phyloP scores from a whole-genome alignment of 2,329 filamentous ascomycete genomes.

The Exophiala spinifera region DNA sequence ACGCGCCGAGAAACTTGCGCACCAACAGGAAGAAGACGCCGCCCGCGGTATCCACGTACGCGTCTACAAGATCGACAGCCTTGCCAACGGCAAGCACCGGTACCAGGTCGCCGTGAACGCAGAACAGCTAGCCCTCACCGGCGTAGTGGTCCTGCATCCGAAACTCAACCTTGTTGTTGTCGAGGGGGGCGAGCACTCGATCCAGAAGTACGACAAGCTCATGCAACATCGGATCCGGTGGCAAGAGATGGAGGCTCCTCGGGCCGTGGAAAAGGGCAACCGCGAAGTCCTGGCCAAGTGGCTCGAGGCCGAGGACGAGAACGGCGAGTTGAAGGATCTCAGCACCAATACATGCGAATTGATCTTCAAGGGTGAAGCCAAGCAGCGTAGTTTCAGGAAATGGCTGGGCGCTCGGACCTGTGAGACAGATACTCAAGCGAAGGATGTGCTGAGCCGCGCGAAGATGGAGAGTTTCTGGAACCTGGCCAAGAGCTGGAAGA shows the following conservation, averaged over 20 bases:
- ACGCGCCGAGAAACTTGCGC: slow-evolving; percentile 74
- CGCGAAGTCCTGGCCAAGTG: slow-evolving; percentile 64
- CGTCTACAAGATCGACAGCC: slow-evolving; percentile 82
- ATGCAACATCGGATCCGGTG: slow-evolving; percentile 94
- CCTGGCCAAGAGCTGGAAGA: slow-evolving; percentile 67
- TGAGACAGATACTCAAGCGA: slow-evolving; percentile 85
- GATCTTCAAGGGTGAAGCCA: slow-evolving; percentile 88
- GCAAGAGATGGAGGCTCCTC: slow-evolving; percentile 79
- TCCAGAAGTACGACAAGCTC: slow-evolving; percentile 83
- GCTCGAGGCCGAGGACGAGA: slow-evolving; percentile 74
- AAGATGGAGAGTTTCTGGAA: slow-evolving; percentile 98
- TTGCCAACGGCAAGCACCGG: slow-evolving; percentile 89
- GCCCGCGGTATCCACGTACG: slow-evolving; percentile 79
- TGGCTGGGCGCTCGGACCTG: slow-evolving; percentile 83
- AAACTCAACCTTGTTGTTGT: slow-evolving; percentile 85
- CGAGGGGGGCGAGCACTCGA: slow-evolving; percentile 81
- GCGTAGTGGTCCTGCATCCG: slow-evolving; percentile 88
- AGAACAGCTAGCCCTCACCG: slow-evolving; percentile 81
- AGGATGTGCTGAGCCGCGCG: slow-evolving; percentile 70
- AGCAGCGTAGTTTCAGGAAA: slow-evolving; percentile 74
- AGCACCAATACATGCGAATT: slow-evolving; percentile 76
- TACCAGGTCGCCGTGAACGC: slow-evolving; percentile 93
- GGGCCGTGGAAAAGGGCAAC: slow-evolving; percentile 55
- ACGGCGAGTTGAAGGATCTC: slow-evolving; percentile 74
- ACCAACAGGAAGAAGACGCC: slow-evolving; percentile 83